Evolutionary conservation across 148 eudicot species (phyloP), one percentile per base, ranked within the genome.

Genomic region (Vaccinium myrtillus): DNA sequence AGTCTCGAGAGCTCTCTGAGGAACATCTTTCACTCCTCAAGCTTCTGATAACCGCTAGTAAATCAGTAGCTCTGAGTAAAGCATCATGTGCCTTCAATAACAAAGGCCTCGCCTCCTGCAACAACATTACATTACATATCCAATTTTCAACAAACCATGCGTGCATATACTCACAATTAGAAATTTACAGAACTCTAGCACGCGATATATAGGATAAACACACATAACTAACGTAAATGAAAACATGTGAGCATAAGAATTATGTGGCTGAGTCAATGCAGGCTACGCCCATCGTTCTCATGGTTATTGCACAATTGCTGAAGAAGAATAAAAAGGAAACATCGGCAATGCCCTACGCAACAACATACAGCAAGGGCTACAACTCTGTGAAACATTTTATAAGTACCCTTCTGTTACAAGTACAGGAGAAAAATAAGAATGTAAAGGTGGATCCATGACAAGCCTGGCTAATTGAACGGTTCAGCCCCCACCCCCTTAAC

Each of bases 31-130:
- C 93, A 81, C 84, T 86, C 80, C 91, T 93, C 87, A 96, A 91
- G 83, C 86, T 88, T 82, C 82, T 82, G 74, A 95, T 80, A 77
- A 80, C 84, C 36, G 83, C 90, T 79, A 94, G 86, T 79, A 97
- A 83, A 58, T 92, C 89, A 81, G 78, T 83, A 79, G 83, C 90
- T 76, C 85, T 87, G 74, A 91, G 90, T 83, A 95, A 89, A 16
- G 89, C 91, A 54, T 90, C 92, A 55, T 93, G 98, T 18, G 99
- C 98, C 84, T 90, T 92, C 87, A 91, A 86, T 79, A 97, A 79
- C 71, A 88, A 86, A 55, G 85, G 85, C 85, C 96, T 95, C 84
- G 88, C 93, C 83, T 90, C 92, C 99, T 97, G 86, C 90, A 90
- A 86, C 75, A 84, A 85, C 58, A 18, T 69, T 30, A 30, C 30